Conservation (phyloP, 805 yeast species). For the Ascoidea asiatica region DNA sequence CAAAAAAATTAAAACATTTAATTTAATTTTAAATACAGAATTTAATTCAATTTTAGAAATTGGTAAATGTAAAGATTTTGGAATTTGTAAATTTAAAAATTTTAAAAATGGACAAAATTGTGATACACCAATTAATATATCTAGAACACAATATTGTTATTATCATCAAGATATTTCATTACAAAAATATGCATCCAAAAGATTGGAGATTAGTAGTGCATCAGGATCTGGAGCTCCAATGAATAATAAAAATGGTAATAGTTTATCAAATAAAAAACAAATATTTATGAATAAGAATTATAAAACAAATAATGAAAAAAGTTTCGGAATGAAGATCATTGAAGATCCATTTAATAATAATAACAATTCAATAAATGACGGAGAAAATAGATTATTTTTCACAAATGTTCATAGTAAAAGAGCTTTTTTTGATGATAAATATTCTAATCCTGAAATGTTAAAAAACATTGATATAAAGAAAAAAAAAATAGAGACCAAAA, state of each 20-base stretch:
- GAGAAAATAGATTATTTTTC: conserved; percentile 20
- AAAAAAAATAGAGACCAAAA: conserved; percentile 24
- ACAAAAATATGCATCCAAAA: conserved; percentile 35
- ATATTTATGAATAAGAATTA: conserved; percentile 8
- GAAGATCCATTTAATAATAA: conserved; percentile 15
- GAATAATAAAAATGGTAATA: conserved; percentile 13
- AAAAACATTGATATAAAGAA: conserved; percentile 23
- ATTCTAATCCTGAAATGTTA: conserved; percentile 32
- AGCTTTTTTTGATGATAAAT: conserved; percentile 38
- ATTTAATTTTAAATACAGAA: conserved; percentile 37
- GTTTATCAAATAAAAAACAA: not conserved
- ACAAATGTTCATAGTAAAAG: conserved; percentile 26
- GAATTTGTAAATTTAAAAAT: conserved; percentile 40
- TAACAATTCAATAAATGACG: conserved; percentile 14
- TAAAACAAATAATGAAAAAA: conserved; percentile 4
- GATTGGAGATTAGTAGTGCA: conserved; percentile 67
- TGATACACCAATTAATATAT: conserved; percentile 41
- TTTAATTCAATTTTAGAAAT: conserved; percentile 50
- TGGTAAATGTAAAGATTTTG: conserved; percentile 58
- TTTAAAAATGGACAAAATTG: conserved; percentile 41
- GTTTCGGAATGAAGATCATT: conserved; percentile 6
- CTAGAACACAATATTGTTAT: conserved; percentile 46
- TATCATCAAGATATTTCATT: conserved; percentile 54
- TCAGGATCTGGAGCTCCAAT: conserved; percentile 44
- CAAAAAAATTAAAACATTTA: conserved; percentile 28